Base-by-base conservation (phyloP, 352 stramenopile genomes). In the Globisporangium spiculum region DNA sequence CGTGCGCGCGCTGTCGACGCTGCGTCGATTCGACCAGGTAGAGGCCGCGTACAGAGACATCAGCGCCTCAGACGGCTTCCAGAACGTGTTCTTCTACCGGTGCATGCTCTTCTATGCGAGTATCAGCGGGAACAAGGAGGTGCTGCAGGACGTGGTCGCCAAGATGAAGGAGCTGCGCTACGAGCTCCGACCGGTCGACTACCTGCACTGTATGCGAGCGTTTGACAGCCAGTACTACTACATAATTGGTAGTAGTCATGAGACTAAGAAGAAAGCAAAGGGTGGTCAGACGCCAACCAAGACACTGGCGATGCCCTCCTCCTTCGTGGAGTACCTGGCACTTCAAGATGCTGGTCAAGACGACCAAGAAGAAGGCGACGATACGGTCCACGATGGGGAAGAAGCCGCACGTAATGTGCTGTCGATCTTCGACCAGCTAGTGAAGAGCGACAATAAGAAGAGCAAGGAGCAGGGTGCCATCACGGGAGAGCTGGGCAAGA, bases 71-170 rank as follows among this genome's bases (percentile, higher is more conserved):
- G 64, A 69, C 55, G 64, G 64, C 30, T 41, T 64, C 55, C 64
- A 69, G 57, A 71, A 71, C 50, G n/a, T 71, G 4, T 71, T 62
- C 20, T 71, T 71, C 59, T 71, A 71, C 60, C 66, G 66, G 24
- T 56, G 32, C 34, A 50, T 59, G 60, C 66, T 71, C 10, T 67
- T 57, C 8, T 66, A 67, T 60, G 60, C 60, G 0, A 22, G 58
- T 5, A 41, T 44, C 9, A n/a, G 24, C 4, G 34, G 60, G 22
- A 55, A 71, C 36, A 46, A 41, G 20, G 16, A 7, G 3, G 58
- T 67, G 26, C 20, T 56, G 59, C 27, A 6, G 8, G 59, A 68
- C 18, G 66, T 54, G 9, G 10, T 53, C 20, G 12, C 24, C 24
- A 54, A 52, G 66, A 71, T 71, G 66, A 12, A 4, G 9, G 50